Evolutionary conservation across 805 yeast genomes (phyloP).

Genomic region (Wickerhamomyces alni): DNA sequence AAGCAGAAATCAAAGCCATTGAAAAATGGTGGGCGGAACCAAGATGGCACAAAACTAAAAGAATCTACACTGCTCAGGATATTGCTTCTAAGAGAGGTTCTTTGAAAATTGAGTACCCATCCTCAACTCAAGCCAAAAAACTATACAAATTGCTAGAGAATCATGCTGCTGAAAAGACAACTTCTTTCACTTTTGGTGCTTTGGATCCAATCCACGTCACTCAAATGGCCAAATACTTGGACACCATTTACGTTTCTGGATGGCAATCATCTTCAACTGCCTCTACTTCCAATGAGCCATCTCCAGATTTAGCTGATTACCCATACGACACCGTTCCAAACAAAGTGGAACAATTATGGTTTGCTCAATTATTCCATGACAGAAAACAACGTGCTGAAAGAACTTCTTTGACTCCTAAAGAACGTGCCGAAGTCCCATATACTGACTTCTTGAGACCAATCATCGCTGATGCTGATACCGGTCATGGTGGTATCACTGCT

Average conservation of each 20-base stretch:
- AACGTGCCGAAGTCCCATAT: slow-evolving; percentile 66
- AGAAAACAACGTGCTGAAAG: slow-evolving; percentile 83
- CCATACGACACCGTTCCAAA: slow-evolving; percentile 99
- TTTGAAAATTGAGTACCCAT: slow-evolving; percentile 67
- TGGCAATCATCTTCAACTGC: slow-evolving; percentile 99
- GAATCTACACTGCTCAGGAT: slow-evolving; percentile 84
- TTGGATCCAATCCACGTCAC: slow-evolving; percentile 92
- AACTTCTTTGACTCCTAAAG: slow-evolving; percentile 45
- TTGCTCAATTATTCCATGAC: slow-evolving; percentile 96
- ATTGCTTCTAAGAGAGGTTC: slow-evolving; percentile 87
- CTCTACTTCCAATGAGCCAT: slow-evolving; percentile 94
- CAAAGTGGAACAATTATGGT: slow-evolving; percentile 94
- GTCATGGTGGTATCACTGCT: slow-evolving; percentile 98
- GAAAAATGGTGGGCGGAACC: slow-evolving; percentile 91
- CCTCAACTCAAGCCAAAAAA: slow-evolving; percentile 76
- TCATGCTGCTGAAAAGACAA: slow-evolving; percentile 68
- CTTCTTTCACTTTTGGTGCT: slow-evolving; percentile 90
- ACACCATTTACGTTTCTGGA: slow-evolving; percentile 89
- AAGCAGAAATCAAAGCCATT: slow-evolving; percentile 59
- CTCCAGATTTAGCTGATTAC: slow-evolving; percentile 97
- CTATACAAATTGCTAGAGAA: slow-evolving; percentile 62
- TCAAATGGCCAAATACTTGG: slow-evolving; percentile 95
- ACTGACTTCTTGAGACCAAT: slow-evolving; percentile 91
- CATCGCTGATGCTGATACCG: slow-evolving; percentile 97
- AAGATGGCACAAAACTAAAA: slow-evolving; percentile 83